Conservation (phyloP, 2,329 filamentous ascomycete genomes). For the Aspergillus arachidicola region DNA sequence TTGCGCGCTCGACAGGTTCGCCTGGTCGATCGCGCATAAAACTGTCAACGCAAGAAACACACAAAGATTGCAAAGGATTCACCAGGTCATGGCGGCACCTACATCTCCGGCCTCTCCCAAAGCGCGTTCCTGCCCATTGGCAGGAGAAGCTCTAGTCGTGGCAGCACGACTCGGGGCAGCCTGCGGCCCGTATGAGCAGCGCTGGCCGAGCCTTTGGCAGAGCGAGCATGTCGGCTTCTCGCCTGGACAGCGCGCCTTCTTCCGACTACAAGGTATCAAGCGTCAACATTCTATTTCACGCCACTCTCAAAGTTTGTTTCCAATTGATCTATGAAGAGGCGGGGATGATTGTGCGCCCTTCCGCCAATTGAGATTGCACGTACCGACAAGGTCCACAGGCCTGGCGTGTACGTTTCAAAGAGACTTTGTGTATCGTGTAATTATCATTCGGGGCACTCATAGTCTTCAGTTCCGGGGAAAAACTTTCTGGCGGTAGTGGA, state of each 20-base stretch:
- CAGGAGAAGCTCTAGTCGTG: not conserved
- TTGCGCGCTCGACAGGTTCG: constrained; percentile 9
- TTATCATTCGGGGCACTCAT: constrained; percentile 27
- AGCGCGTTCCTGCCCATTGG: not conserved
- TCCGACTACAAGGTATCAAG: constrained; percentile 19
- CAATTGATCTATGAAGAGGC: not conserved
- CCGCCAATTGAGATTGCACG: not conserved
- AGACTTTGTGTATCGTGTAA: constrained; percentile 29
- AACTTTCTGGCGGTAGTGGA: not conserved
- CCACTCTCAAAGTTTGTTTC: not conserved
- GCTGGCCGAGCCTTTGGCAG: constrained; percentile 26
- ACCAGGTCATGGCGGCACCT: not conserved
- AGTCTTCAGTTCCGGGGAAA: not conserved
- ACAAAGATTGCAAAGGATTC: too few species aligned
- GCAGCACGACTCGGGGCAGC: constrained; percentile 2
- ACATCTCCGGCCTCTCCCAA: constrained; percentile 4
- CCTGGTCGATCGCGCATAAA: not conserved
- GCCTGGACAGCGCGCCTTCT: constrained; percentile 32
- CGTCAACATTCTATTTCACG: not conserved
- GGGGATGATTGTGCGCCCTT: too few species aligned
- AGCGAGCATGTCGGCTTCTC: constrained; percentile 30
- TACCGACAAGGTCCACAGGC: constrained; percentile 31
- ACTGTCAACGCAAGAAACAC: not conserved
- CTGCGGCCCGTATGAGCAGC: constrained; percentile 23
- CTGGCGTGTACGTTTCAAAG: constrained; percentile 28